Evolutionary conservation across 2,329 filamentous ascomycete species (phyloP), one percentile per base, ranked within the genome.

Genomic region (Ophiostoma sp.): DNA sequence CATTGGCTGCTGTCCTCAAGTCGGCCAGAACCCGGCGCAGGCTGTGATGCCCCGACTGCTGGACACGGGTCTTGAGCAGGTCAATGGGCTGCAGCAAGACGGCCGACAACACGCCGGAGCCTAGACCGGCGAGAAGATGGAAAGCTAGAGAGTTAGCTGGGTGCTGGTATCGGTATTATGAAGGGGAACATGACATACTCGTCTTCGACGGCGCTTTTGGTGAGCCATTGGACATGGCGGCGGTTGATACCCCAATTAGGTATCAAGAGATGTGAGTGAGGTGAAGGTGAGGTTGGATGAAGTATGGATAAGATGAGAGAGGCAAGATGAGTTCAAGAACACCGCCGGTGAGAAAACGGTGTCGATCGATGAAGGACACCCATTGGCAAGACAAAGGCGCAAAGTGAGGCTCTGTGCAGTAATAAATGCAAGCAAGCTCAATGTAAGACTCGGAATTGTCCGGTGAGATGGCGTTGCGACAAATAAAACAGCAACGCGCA

Each of bases 1-100:
- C 39, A 6, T 45, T 22, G 31, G 72, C 70, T 2, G 74, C 69
- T 77, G 85, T 84, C 76, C 92, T 87, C 79, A 97, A 93, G 45
- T 89, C 85, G 78, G 89, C 89, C 74, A 97, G 84, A 22, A 92
- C 92, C 31, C 85, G 84, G 71, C 89, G 82, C 73, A 98, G 88
- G 2, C 93, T 90, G 76, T 89, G 88, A 59, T 88, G 87, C 68
- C 90, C 90, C 45, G 93, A 93, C 82, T 98, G 96, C 81, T 99
- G 96, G 55, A 98, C 91, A 64, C 96, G 92, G 39, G 96, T 99
- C 83, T 99, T 99, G 80, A 99, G 90, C 3, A 99, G 91, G 83
- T 99, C 96, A 79, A 96, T 92, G 33, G 96, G 96, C 82, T 99
- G 96, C 19, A 99, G 89, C 72, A 98, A 90, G 74, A 97, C 90